Evolutionary conservation across 23 red algal genomes (phyloP).

Genomic region (Gracilaria domingensis): DNA sequence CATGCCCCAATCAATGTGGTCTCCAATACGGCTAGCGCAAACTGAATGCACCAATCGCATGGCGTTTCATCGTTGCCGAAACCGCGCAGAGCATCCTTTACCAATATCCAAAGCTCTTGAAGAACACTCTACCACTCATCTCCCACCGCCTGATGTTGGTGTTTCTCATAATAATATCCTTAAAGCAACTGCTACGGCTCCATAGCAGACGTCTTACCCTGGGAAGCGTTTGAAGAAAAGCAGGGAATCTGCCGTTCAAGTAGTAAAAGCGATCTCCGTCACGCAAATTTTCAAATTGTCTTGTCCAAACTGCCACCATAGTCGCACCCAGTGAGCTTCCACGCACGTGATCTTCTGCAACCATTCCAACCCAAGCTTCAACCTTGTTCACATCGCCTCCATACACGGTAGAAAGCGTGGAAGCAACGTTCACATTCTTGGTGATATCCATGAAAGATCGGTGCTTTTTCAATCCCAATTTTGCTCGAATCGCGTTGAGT

Average conservation of each 20-base stretch:
- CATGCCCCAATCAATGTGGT: background rate
- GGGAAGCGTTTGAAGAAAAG: background rate
- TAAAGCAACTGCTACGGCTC: background rate
- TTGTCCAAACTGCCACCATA: slow-evolving; percentile 40
- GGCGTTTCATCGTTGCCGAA: background rate
- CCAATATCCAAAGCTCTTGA: background rate
- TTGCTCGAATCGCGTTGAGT: slow-evolving; percentile 32
- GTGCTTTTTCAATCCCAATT: background rate
- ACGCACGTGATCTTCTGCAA: slow-evolving; percentile 56
- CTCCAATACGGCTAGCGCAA: background rate
- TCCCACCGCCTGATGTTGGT: slow-evolving; percentile 9
- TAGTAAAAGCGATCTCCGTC: slow-evolving; percentile 79
- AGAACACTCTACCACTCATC: slow-evolving; percentile 8
- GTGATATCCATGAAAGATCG: slow-evolving; percentile 33
- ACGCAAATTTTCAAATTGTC: slow-evolving; percentile 51
- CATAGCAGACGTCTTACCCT: background rate
- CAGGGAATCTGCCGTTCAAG: slow-evolving; percentile 18
- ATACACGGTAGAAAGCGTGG: slow-evolving; percentile 16
- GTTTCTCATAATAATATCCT: slow-evolving; percentile 45
- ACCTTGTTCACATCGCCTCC: slow-evolving; percentile 56
- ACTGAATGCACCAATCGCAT: background rate
- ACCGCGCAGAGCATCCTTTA: background rate
- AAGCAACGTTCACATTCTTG: slow-evolving; percentile 25
- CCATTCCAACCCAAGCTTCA: slow-evolving; percentile 58
- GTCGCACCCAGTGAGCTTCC: slow-evolving; percentile 43